Evolutionary conservation across 2,329 filamentous ascomycete species (phyloP), one percentile per base, ranked within the genome.

Genomic region (Fusarium stilboides): DNA sequence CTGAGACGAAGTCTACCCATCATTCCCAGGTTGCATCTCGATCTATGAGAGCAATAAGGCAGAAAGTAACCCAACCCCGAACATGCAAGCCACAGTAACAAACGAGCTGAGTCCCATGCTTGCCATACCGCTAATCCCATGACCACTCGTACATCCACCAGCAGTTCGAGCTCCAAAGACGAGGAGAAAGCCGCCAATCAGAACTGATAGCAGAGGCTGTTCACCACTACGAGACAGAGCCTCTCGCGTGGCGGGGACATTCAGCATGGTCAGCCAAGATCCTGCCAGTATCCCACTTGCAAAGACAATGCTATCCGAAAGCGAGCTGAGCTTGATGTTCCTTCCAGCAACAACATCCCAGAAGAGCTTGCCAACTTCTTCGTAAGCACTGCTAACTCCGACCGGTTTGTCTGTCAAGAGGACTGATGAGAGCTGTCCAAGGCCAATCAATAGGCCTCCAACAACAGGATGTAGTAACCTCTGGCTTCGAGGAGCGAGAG

Each of bases 51-150:
- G n/a, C 0, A 17, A 3, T 1, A 14, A 8, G 5, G 44, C 45
- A 2, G 54, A 31, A 6, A 58, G 1, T 4, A 64, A 5, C 1
- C 59, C 61, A 12, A 45, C 24, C 5, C 62, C 62, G 46, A 64
- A 64, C 60, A 64, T 58, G 1, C 34, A 64, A 1, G 26, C 20
- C 2, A 64, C 31, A 5, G 52, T 52, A 3, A 59, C 28, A 9
- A 65, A 59, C 0, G 61, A 64, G 6, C 37, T 40, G 19, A 40
- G 10, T 13, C 37, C 37, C 37, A 64, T 65, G 5, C 26, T 64
- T 0, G 61, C 61, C 60, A 64, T 65, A 3, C 61, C 61, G 14
- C 60, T 64, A 1, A 64, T 64, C 7, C 61, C 61, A 26, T 64
- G 61, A 1, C 61, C 61, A 20, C 61, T 64, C 4, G 61, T 64